phyloP scores from a whole-genome alignment of 192 early-diverging fungal species.

The Backusella morwellensis region DNA sequence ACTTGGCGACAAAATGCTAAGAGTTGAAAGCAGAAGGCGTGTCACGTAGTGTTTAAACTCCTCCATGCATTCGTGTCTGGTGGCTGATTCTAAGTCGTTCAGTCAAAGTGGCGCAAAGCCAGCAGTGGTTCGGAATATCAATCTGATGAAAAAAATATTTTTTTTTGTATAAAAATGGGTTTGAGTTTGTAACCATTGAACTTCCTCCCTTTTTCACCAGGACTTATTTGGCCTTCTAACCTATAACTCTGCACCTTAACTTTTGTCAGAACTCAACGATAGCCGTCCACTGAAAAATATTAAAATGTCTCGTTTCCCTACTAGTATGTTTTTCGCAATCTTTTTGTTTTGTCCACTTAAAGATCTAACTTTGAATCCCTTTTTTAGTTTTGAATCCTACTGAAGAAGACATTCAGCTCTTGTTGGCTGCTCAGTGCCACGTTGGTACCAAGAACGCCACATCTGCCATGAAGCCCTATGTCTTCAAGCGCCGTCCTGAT shows the following conservation, averaged over 20 bases:
- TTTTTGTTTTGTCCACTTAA: neutral
- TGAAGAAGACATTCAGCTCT: constrained; percentile 89
- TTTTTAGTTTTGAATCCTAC: constrained; percentile 62
- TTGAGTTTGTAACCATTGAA: neutral
- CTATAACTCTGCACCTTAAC: constrained; percentile 13
- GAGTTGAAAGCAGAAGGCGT: too few species aligned
- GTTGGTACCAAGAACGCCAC: constrained; percentile 97
- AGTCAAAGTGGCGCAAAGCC: too few species aligned
- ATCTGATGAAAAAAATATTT: constrained; percentile 3
- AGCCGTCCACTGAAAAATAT: constrained; percentile 12
- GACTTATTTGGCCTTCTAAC: constrained; percentile 22
- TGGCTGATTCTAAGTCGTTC: too few species aligned
- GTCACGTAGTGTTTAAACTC: neutral
- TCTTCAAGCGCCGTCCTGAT: constrained; percentile 95
- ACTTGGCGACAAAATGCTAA: neutral
- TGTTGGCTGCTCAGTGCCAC: constrained; percentile 95
- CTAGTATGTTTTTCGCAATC: neutral
- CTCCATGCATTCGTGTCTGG: too few species aligned
- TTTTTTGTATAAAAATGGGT: constrained; percentile 2
- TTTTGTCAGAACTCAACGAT: constrained; percentile 18
- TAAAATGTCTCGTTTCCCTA: constrained; percentile 11
- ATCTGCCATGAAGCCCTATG: constrained; percentile 91
- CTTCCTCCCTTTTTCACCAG: constrained; percentile 14
- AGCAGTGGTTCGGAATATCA: neutral
- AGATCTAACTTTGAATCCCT: neutral